Conservation (phyloP, 352 stramenopile species). For the Globisporangium megalacanthum region DNA sequence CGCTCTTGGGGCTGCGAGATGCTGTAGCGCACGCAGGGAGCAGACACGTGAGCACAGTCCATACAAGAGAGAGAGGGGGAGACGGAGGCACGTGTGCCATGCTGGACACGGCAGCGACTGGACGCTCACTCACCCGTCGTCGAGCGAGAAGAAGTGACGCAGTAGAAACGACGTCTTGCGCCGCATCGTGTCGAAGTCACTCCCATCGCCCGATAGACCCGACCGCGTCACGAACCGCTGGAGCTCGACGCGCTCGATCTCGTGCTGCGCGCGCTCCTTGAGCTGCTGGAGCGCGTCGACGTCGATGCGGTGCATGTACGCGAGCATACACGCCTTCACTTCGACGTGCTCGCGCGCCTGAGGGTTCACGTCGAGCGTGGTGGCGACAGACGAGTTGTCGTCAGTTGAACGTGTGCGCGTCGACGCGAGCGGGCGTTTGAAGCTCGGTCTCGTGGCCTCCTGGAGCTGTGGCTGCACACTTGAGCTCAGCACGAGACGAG, state of each 20-base stretch:
- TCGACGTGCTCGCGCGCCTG: constrained; percentile 51
- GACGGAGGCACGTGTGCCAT: background rate
- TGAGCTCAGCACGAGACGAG: background rate
- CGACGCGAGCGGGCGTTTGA: constrained; percentile 2
- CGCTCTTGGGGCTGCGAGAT: constrained; percentile 24
- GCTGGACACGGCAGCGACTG: background rate
- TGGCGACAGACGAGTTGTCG: background rate
- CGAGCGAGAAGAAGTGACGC: constrained; percentile 63
- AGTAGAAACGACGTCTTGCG: constrained; percentile 70
- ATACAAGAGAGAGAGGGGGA: background rate
- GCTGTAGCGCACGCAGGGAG: background rate
- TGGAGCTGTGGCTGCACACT: background rate
- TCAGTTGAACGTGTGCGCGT: background rate
- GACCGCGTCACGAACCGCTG: constrained; percentile 36
- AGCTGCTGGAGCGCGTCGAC: constrained; percentile 49
- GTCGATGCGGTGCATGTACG: constrained; percentile 55
- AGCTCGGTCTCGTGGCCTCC: background rate
- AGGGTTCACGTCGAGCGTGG: constrained; percentile 19
- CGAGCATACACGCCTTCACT: constrained; percentile 61
- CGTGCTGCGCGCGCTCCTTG: constrained; percentile 26
- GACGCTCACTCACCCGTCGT: constrained; percentile 16
- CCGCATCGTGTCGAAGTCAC: constrained; percentile 35
- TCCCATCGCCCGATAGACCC: constrained; percentile 35
- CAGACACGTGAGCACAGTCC: background rate
- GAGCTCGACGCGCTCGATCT: constrained; percentile 30